Evolutionary conservation across 192 early-diverging fungal genomes (phyloP), one percentile per base, ranked within the genome.

Genomic region (Mortierella antarctica): DNA sequence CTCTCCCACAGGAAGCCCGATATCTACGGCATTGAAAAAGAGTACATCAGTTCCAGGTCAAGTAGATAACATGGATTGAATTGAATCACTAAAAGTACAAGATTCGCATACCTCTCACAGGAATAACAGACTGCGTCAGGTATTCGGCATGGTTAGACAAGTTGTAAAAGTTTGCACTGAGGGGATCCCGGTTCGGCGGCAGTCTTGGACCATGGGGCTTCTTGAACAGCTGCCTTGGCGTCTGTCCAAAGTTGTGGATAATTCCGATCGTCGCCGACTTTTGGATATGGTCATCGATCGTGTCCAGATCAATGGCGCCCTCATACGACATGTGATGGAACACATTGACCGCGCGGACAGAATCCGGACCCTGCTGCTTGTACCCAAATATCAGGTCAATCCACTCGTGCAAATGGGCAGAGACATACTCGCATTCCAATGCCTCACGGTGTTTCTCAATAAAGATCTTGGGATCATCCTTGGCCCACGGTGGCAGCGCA

Each of bases 161-260:
- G 42, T 78, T 70, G 55, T 85, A 91, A 39, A 68, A 83, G 10
- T 86, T 86, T 7, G 73, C 64, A 14, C 67, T 57, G 42, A 80
- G 39, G 3, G 83, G 83, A 51, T 88, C 89, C 13, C 53, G 50
- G 47, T 74, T 75, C 7, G 73, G 62, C 9, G 74, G 57, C 7
- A 71, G 65, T 63, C 92, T 85, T 21, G 82, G 61, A 42, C 93
- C 93, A 85, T 98, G 97, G 1, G 96, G 94, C 74, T 88, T 89
- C 56, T 88, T 91, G 67, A 98, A 97, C 62, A 98, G 79, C 72
- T 96, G 95, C 12, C 91, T 87, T 13, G 97, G 96, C 4, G 97
- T 98, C 82, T 98, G 97, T 7, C 97, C 97, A 91, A 98, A 98
- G 84, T 98, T 96, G 81, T 98, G 90, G 67, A 98, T 98, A 70